These are phyloP conservation scores for Raphanus raphanistrum DNA, from an alignment of 345 rosid genomes.

Conservation along the genomic window DNA sequence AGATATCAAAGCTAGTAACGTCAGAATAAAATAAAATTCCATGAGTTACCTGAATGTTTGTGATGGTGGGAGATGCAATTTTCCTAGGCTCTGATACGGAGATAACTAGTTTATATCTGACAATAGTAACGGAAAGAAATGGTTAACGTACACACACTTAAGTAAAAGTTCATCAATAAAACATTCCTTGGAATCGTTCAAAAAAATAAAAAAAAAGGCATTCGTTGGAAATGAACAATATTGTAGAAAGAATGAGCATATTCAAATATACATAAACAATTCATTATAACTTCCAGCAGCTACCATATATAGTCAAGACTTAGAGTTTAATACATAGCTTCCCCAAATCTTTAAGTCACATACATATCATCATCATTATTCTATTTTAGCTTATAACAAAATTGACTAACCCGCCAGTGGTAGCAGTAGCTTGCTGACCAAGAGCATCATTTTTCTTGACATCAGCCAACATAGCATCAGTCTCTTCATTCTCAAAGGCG, in stretches of 20 bases:
- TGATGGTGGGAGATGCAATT: conserved; percentile 71
- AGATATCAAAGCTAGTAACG: background rate
- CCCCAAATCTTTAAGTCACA: conserved; percentile 13
- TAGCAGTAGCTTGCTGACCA: conserved; percentile 95
- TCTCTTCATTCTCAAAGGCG: conserved; percentile 86
- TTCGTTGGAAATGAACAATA: background rate
- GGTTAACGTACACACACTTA: conserved; percentile 8
- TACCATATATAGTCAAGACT: background rate
- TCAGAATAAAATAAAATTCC: background rate
- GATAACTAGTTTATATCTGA: conserved; percentile 86
- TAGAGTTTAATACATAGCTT: conserved; percentile 3
- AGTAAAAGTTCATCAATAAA: background rate
- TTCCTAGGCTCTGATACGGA: conserved; percentile 78
- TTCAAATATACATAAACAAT: background rate
- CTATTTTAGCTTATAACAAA: background rate
- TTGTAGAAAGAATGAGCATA: background rate
- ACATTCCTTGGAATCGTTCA: background rate
- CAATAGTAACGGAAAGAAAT: conserved; percentile 28
- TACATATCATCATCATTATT: background rate
- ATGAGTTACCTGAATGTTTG: conserved; percentile 76
- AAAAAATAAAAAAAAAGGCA: background rate
- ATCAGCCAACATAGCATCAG: conserved; percentile 72
- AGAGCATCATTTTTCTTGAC: conserved; percentile 78
- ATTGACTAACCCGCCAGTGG: conserved; percentile 87
- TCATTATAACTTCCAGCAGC: conserved; percentile 5